Base-by-base conservation (phyloP, 2,329 filamentous ascomycete species). In the Ceratocystis ficicola region DNA sequence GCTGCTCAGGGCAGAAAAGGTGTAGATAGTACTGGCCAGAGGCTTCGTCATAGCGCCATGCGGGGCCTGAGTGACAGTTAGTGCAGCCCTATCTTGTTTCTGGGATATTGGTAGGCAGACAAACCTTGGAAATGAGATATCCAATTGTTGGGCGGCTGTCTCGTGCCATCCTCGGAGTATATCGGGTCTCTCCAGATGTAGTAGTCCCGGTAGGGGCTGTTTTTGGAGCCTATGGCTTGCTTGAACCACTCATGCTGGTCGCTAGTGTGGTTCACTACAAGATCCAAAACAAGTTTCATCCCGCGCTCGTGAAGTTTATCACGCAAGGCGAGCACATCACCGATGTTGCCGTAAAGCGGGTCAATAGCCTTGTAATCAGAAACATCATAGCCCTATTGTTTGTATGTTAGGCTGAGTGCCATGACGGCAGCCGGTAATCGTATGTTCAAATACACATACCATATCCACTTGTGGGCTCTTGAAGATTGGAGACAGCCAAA, bases 241-340 rank as follows among this genome's bases (percentile, higher is more conserved):
- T 82, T 78, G 74, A 90, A 90, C 87, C 87, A 91, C 2, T 79
- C 78, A 70, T 89, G 86, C 72, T 84, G 76, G 68, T 79, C 74
- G 55, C 74, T 77, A 0, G 86, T 90, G 72, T 91, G 87, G 69
- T 90, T 90, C 64, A 89, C 82, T 1, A 90, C 88, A 8, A 90
- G 75, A 70, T 90, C 87, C 70, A 90, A 80, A 25, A 90, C 80
- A 10, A 90, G 76, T 72, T 85, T 86, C 81, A 90, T 87, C 1
- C 80, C 82, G 1, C 84, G 77, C 41, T 79, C 73, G 68, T 89
- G 85, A 30, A 84, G 80, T 28, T 80, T 80, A 61, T 82, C 73
- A 64, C 86, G 85, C 65, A 90, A 74, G 1, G 76, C 73, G 62
- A 89, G 85, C 25, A 90, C 82, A 72, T 91, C 86, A 63, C 77